Evolutionary conservation across 2,329 filamentous ascomycete genomes (phyloP), one percentile per base, ranked within the genome.

Genomic region (Colletotrichum liaoningense): DNA sequence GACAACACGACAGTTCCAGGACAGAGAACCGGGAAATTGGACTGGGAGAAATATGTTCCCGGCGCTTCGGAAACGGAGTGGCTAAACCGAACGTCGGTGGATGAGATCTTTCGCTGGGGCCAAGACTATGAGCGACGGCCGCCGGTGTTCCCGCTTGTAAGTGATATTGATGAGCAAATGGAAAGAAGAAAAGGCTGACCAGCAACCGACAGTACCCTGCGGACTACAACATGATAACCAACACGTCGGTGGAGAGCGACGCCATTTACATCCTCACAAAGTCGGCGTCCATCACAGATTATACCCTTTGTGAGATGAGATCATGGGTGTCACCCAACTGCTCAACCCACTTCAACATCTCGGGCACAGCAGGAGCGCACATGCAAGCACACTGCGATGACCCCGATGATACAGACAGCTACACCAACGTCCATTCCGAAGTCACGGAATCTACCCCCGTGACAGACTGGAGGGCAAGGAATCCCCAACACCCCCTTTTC

Each of bases 101-200:
- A 95, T 76, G 88, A 93, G 3, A 83, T 95, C 1, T 96, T 96
- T 77, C 85, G 85, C 11, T 95, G 93, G 90, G 91, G 91, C 0
- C 77, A 84, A 1, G 80, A 86, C 38, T 86, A 90, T 65, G 74
- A 79, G 0, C 84, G 91, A 52, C 81, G 83, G 0, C 88, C 89
- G 7, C 91, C 88, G 0, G 85, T 88, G 6, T 92, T 90, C 75
- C 82, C 78, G 69, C 79, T 85, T 62, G 86, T 83, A 81, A 80
- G 80, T 84, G 72, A 1, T 24, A 1, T 5, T 9, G 16, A 9
- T 22, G n/a, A 22, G 4, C 22, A 28, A 26, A 42, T n/a, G 35
- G 35, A 26, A 12, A 16, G 24, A 54, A 54, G 49, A 22, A 57
- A 14, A 5, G 63, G 19, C 38, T 58, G 14, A 19, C 4, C 4